phyloP scores from a whole-genome alignment of 129 eudicot species.

The Flaveria bidentis region DNA sequence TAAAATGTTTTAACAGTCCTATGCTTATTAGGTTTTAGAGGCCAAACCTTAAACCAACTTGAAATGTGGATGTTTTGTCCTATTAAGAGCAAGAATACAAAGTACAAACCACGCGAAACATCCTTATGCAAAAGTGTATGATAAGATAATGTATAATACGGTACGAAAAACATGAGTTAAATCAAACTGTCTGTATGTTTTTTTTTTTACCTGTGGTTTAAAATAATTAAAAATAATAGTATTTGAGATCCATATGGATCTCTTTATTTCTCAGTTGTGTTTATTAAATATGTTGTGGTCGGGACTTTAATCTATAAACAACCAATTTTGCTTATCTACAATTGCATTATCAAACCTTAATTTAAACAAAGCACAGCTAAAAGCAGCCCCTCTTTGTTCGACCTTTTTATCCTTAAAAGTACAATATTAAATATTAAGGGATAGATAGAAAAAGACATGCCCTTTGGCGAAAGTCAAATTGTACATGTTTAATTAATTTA shows the following conservation, averaged over 20 bases:
- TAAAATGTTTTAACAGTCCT: no score
- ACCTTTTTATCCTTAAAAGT: constrained; percentile 23
- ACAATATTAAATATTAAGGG: constrained; percentile 19
- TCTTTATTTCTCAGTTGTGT: constrained; percentile 18
- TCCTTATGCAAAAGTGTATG: no score
- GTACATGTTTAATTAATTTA: constrained; percentile 21
- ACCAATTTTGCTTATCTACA: constrained; percentile 35
- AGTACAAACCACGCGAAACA: no score
- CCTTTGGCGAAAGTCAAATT: constrained; percentile 41
- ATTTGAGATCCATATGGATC: constrained; percentile 27
- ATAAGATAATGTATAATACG: no score
- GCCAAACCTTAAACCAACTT: no score
- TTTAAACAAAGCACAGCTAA: constrained; percentile 24
- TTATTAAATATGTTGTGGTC: constrained; percentile 28
- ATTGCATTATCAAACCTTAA: constrained; percentile 33
- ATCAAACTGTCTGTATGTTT: no score
- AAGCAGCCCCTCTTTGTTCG: constrained; percentile 34
- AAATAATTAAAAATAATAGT: neutral
- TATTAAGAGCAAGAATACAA: no score
- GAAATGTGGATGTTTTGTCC: no score
- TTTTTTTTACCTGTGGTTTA: no score
- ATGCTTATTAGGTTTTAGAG: no score
- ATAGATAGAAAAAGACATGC: constrained; percentile 34
- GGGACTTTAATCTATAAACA: constrained; percentile 20
- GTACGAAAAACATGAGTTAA: no score